Conservation (phyloP, 176 grass and related monocot genomes). For the Avena eriantha region DNA sequence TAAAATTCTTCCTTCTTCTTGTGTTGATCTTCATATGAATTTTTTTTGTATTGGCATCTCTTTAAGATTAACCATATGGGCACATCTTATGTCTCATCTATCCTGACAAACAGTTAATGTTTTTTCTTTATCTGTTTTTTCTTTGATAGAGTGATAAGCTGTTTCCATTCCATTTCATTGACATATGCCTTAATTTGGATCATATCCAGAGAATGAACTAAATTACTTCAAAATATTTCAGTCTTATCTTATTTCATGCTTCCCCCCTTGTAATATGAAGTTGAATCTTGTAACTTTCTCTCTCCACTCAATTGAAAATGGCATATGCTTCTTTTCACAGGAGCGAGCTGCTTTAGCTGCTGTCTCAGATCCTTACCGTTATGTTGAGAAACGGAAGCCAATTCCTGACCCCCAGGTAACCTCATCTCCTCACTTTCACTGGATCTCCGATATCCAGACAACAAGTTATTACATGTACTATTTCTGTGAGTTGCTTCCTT, state of each 20-base stretch:
- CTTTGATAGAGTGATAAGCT: not conserved
- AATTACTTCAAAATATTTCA: not conserved
- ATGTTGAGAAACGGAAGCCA: constrained; percentile 93
- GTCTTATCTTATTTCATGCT: not conserved
- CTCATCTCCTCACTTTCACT: not conserved
- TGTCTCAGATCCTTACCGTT: constrained; percentile 80
- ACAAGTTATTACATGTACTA: not conserved
- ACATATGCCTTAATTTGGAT: not conserved
- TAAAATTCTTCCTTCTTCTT: too few relatives aligned
- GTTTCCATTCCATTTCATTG: not conserved
- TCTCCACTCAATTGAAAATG: not conserved
- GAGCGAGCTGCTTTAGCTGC: constrained; percentile 84
- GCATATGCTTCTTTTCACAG: constrained; percentile 36
- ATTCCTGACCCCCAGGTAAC: constrained; percentile 96
- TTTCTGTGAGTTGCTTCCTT: not conserved
- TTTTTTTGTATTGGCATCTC: too few relatives aligned
- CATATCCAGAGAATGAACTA: not conserved
- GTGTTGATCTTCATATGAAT: too few relatives aligned
- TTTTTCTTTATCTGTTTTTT: not conserved
- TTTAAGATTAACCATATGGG: too few relatives aligned
- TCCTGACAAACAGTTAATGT: not conserved
- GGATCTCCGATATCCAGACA: not conserved
- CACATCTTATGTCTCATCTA: not conserved
- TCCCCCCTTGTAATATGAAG: not conserved
- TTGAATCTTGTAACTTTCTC: constrained; percentile 16